Evolutionary conservation across 176 grass and related monocot genomes (phyloP), one percentile per base, ranked within the genome.

Genomic region (Poa pratensis): DNA sequence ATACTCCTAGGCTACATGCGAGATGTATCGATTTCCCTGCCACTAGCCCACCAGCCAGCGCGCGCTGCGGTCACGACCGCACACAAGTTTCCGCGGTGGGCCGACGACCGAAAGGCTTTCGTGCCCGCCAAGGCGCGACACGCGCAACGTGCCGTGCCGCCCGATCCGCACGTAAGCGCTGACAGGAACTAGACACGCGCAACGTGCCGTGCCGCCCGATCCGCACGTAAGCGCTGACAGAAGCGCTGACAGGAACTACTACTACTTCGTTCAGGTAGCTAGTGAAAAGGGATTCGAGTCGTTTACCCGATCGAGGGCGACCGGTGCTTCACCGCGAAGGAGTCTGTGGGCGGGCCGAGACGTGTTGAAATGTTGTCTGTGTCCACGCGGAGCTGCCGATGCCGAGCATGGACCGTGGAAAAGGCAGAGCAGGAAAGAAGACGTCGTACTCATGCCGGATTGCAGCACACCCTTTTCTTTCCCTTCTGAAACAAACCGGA

Each of bases 81-180:
- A n/a, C n/a, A n/a, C n/a, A n/a, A n/a, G n/a, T n/a, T n/a, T n/a
- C n/a, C n/a, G n/a, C n/a, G n/a, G n/a, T n/a, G n/a, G n/a, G 35
- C 35, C 35, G 35, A 37, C 35, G 68, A 72, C n/a, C n/a, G 69
- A 40, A 43, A 50, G 71, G 71, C 14, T 75, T 75, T 30, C 71
- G 71, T 75, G 71, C 15, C 71, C 46, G 71, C 46, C 71, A 75
- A 75, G 71, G 24, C 71, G 71, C 15, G 71, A 75, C 46, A 75
- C 46, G 46, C 46, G 72, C 72, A 75, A 52, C 46, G 46, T 75
- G 72, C 72, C 71, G 45, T 3, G 14, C 69, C 42, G 6, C 0
- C 0, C 42, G 42, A 73, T 23, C 40, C 42, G 42, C 69, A 73
- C 45, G 71, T 19, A 49, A 74, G 71, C 71, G 72, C 72, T 75